phyloP scores from a whole-genome alignment of 352 stramenopile species.

The Globisporangium parvum region DNA sequence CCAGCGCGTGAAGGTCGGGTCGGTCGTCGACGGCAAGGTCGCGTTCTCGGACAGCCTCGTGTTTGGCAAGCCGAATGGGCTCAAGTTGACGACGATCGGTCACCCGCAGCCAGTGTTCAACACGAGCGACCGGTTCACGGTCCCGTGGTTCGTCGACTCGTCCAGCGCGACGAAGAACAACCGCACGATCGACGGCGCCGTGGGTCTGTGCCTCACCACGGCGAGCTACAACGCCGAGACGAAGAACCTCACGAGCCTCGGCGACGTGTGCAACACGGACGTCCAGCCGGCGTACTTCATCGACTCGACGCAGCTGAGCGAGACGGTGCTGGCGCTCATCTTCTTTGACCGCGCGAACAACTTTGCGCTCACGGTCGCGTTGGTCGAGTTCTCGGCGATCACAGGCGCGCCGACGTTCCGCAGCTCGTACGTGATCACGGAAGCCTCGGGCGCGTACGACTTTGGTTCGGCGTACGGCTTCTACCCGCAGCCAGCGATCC shows the following conservation, averaged over 20 bases:
- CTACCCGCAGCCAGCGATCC: conserved; percentile 61
- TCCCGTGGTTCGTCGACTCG: conserved; percentile 65
- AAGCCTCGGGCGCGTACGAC: conserved; percentile 54
- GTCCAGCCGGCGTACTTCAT: conserved; percentile 69
- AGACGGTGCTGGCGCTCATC: conserved; percentile 51
- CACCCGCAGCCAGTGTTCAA: conserved; percentile 59
- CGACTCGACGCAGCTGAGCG: conserved; percentile 55
- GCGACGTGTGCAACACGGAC: conserved; percentile 41
- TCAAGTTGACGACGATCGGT: conserved; percentile 40
- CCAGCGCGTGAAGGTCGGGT: conserved; percentile 54
- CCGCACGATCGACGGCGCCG: conserved; percentile 26
- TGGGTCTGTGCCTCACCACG: conserved; percentile 57
- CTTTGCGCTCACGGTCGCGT: conserved; percentile 63
- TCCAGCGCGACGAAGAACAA: conserved; percentile 39
- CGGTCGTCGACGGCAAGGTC: conserved; percentile 43
- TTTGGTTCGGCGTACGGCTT: conserved; percentile 63
- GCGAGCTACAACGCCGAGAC: conserved; percentile 20
- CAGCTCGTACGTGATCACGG: conserved; percentile 54
- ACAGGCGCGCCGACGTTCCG: conserved; percentile 56
- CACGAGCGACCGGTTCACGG: conserved; percentile 47
- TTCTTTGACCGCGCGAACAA: conserved; percentile 74
- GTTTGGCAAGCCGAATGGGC: conserved; percentile 50
- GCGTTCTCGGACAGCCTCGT: conserved; percentile 45
- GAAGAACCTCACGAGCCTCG: conserved; percentile 21
- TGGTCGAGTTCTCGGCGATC: conserved; percentile 60